phyloP scores from a whole-genome alignment of 352 stramenopile species.

The Phytophthora constricta region DNA sequence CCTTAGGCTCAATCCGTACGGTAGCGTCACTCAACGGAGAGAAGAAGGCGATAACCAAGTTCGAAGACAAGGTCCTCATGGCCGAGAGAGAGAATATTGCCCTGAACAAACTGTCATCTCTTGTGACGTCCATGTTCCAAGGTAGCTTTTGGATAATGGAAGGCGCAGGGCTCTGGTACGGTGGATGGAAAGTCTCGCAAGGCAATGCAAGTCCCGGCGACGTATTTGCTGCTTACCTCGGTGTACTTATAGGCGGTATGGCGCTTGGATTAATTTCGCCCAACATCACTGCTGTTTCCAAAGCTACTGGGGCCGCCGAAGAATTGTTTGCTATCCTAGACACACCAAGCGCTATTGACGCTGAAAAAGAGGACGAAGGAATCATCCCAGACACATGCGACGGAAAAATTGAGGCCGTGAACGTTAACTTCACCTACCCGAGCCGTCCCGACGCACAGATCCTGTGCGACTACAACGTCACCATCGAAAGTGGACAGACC shows the following conservation, averaged over 20 bases:
- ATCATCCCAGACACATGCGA: conserved; percentile 23
- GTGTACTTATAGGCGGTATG: conserved; percentile 50
- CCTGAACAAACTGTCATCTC: conserved; percentile 28
- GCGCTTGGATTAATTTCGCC: conserved; percentile 53
- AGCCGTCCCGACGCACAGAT: conserved; percentile 36
- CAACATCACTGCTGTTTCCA: conserved; percentile 45
- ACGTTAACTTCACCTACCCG: conserved; percentile 71
- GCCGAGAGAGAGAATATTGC: conserved; percentile 45
- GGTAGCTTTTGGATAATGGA: conserved; percentile 58
- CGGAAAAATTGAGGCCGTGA: conserved; percentile 46
- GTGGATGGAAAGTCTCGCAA: conserved; percentile 47
- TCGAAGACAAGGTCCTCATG: conserved; percentile 25
- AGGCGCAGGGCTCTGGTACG: conserved; percentile 23
- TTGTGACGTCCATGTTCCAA: conserved; percentile 45
- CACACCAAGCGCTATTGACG: conserved; percentile 53
- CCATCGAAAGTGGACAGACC: conserved; percentile 23
- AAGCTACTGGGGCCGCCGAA: conserved; percentile 44
- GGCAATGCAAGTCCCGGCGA: conserved; percentile 33
- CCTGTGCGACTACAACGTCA: conserved; percentile 19
- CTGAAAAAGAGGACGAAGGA: conserved; percentile 33
- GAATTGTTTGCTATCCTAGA: conserved; percentile 62
- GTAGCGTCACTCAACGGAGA: conserved; percentile 58
- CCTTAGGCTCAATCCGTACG: conserved; percentile 59
- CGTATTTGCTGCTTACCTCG: conserved; percentile 58
- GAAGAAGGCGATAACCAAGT: conserved; percentile 49